Evolutionary conservation across 208 protist species (phyloP), one percentile per base, ranked within the genome.

Genomic region (Novymonas esmeraldas): DNA sequence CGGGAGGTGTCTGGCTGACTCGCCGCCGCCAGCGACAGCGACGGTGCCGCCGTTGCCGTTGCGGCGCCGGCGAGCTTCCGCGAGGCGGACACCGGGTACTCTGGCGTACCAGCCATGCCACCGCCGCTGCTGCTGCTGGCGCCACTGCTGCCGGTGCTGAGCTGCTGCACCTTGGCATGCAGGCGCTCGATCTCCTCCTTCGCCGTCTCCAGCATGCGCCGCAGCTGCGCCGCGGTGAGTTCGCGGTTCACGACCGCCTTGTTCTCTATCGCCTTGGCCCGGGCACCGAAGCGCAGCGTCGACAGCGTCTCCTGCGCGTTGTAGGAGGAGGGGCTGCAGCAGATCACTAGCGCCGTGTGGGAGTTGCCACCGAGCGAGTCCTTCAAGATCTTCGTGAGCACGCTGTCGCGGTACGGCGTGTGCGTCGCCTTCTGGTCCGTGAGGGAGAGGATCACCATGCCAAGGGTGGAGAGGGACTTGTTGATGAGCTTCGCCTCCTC

Each of bases 401-500:
- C 91, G 55, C 88, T 95, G 60, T 97, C 85, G 22, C 93, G 84
- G 60, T 95, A 97, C 41, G 93, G 93, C 31, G 94, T 77, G 73
- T 96, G 83, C 22, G 54, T 69, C 2, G 77, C 39, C 45, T 51
- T 73, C 26, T 74, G 60, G 29, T 96, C 90, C n/a, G 85, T 86
- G 5, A 98, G 74, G 20, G 71, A 82, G 33, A 83, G 81, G 63
- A 98, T 98, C 26, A 95, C 90, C 54, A 90, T 73, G 39, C 94
- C 88, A 5, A 98, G 84, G 0, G 87, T 86, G 7, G 90, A 86
- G 36, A 98, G 84, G 3, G 92, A 97, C 44, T 90, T 87, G 73
- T 98, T 98, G 64, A 98, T 98, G 16, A 92, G 79, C 65, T 95
- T 98, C 42, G 94, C 94, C 80, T 98, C 94, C 78, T 97, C 94